These are phyloP conservation scores for Populus trichocarpa DNA, from an alignment of 441 rosid genomes.

Conservation along the genomic window DNA sequence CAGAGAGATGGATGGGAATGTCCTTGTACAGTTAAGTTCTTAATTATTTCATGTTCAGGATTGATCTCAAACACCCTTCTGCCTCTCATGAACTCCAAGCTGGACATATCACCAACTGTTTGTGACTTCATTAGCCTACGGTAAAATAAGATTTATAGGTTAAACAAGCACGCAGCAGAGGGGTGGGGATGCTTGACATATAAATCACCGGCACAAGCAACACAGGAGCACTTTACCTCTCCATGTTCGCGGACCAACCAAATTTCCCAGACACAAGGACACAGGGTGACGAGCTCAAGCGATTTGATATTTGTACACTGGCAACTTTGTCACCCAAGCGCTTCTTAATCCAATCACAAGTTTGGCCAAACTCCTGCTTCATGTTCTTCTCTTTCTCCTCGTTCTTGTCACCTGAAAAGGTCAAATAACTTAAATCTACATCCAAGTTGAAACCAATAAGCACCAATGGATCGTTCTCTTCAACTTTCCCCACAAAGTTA, in stretches of 20 bases:
- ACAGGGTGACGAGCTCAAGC: slow-evolving; percentile 92
- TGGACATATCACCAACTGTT: slow-evolving; percentile 68
- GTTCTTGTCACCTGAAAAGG: slow-evolving; percentile 69
- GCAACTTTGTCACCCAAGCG: slow-evolving; percentile 86
- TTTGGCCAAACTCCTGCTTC: slow-evolving; percentile 82
- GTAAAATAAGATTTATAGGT: slow-evolving; percentile 12
- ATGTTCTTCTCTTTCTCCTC: slow-evolving; percentile 78
- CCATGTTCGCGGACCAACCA: slow-evolving; percentile 99
- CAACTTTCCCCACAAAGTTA: neutral
- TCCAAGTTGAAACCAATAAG: neutral
- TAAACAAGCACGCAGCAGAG: neutral
- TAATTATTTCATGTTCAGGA: slow-evolving; percentile 77
- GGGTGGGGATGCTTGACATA: neutral
- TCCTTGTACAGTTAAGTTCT: slow-evolving; percentile 51
- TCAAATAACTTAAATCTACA: neutral
- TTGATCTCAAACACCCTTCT: slow-evolving; percentile 96
- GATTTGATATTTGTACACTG: slow-evolving; percentile 79
- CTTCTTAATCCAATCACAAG: slow-evolving; percentile 96
- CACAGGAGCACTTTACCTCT: slow-evolving; percentile 48
- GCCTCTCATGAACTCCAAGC: slow-evolving; percentile 87
- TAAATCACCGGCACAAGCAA: neutral
- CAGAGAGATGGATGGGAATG: neutral
- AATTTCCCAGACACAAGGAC: slow-evolving; percentile 91
- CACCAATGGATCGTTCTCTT: neutral
- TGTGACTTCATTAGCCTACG: slow-evolving; percentile 89